phyloP scores from a whole-genome alignment of 768 basidiomycete species.

The Amanita phalloides region DNA sequence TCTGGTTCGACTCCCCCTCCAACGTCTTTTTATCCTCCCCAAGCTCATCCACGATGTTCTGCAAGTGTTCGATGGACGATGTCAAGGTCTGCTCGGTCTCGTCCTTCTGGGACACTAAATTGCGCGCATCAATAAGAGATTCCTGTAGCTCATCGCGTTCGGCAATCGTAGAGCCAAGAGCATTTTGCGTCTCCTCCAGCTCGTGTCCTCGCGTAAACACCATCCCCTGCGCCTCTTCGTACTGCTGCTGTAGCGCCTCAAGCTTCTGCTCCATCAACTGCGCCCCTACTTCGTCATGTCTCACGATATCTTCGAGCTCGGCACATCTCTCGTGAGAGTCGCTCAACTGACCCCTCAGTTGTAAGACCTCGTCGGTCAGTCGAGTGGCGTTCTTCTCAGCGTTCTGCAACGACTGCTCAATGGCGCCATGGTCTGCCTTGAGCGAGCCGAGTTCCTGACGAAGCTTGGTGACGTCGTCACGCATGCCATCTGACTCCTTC shows the following conservation, averaged over 20 bases:
- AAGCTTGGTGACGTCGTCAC: constrained; percentile 3
- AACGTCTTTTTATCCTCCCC: background rate
- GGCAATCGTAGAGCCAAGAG: background rate
- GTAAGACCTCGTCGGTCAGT: background rate
- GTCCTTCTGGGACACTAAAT: background rate
- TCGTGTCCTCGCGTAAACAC: background rate
- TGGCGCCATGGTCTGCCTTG: background rate
- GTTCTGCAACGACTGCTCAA: constrained; percentile 1
- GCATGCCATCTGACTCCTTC: constrained; percentile 2
- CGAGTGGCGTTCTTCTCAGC: background rate
- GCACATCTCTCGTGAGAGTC: background rate
- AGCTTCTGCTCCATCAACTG: background rate
- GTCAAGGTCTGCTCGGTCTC: background rate
- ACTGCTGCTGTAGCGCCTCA: background rate
- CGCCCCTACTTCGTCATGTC: background rate
- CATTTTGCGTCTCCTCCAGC: constrained; percentile 2
- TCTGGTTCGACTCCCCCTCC: background rate
- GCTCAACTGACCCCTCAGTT: background rate
- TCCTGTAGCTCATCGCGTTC: background rate
- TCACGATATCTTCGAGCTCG: constrained; percentile 1
- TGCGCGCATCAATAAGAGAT: background rate
- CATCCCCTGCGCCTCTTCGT: constrained; percentile 1
- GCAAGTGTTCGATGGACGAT: background rate
- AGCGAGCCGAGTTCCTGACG: background rate
- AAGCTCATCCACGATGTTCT: background rate